These are phyloP conservation scores for Leucosporidium creatinivorum DNA, from an alignment of 768 basidiomycete species.

Conservation along the genomic window DNA sequence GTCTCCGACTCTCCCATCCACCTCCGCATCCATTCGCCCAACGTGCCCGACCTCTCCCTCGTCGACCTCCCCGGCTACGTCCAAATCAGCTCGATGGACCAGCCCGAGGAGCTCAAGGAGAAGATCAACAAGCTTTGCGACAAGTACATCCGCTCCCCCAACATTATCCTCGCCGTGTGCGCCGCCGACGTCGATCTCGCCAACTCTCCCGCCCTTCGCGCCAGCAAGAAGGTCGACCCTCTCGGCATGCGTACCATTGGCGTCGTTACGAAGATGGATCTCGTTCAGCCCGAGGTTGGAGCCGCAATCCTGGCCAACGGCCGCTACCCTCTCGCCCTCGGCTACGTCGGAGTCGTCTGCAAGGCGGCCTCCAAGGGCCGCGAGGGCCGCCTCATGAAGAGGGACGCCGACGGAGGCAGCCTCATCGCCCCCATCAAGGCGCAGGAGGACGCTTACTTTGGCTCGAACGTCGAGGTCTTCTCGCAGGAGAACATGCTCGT, in stretches of 20 bases:
- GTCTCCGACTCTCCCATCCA: constrained; percentile 94
- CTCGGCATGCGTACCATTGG: constrained; percentile 92
- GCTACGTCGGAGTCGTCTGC: constrained; percentile 93
- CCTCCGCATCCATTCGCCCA: constrained; percentile 88
- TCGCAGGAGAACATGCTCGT: constrained; percentile 56
- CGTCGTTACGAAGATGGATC: constrained; percentile 98
- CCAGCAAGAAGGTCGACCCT: constrained; percentile 88
- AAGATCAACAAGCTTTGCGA: constrained; percentile 86
- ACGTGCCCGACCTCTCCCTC: constrained; percentile 92
- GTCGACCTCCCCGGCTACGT: constrained; percentile 98
- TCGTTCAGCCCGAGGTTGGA: constrained; percentile 78
- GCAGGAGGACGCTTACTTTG: constrained; percentile 46
- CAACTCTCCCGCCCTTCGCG: constrained; percentile 89
- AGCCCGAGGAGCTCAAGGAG: constrained; percentile 87
- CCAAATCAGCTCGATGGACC: constrained; percentile 88
- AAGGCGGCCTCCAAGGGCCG: constrained; percentile 46
- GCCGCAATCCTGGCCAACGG: constrained; percentile 74
- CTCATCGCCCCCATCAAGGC: constrained; percentile 51
- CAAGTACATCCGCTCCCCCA: constrained; percentile 98
- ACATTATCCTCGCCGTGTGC: constrained; percentile 97
- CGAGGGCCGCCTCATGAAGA: constrained; percentile 13
- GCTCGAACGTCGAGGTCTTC: constrained; percentile 38
- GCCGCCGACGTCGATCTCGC: constrained; percentile 98
- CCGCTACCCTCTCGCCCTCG: constrained; percentile 91
- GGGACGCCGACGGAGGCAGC: constrained; percentile 34